Evolutionary conservation across 2,329 filamentous ascomycete genomes (phyloP), one percentile per base, ranked within the genome.

Genomic region (Fusarium sp.): DNA sequence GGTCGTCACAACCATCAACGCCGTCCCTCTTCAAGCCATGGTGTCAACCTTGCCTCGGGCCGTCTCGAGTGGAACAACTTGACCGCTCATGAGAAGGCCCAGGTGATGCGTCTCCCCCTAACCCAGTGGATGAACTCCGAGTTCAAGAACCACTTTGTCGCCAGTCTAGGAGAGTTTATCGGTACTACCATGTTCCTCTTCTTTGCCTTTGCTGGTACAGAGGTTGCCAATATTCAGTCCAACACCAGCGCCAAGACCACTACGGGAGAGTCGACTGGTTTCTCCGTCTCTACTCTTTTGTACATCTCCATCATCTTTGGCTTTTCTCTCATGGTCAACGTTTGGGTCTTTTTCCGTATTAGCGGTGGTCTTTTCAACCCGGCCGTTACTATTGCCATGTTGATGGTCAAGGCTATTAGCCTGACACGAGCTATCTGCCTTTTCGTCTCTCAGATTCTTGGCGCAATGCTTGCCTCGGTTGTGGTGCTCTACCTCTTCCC

Each of bases 381-480:
- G 4, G 78, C 78, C 9, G 78, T 80, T 18, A 87, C 86, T 0
- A 77, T 88, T 1, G 86, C 83, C 2, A 83, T 88, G 61, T 78
- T 82, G 20, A 77, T 88, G 16, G 81, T 84, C 31, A 83, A 83
- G 18, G 84, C 82, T 3, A 79, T 88, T 31, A 78, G 78, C 6
- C 75, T 80, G 13, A 51, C 82, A 1, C 84, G 86, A 5, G 83
- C 82, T 4, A 57, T 80, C 0, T 77, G 83, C 4, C 75, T 87
- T n/a, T 81, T 86, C 62, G 70, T 80, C 4, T 81, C 85, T 1
- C 87, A 89, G 72, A 75, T 89, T 8, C 67, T 83, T 1, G 86
- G 78, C 1, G 82, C 82, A 1, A 85, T 79, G 65, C 58, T 78
- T 23, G 80, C 82, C 2, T 80, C 83, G 1, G 80, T 80, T 6